Evolutionary conservation across 495 filamentous ascomycete species (phyloP).

Genomic region (Xylaria sp.): DNA sequence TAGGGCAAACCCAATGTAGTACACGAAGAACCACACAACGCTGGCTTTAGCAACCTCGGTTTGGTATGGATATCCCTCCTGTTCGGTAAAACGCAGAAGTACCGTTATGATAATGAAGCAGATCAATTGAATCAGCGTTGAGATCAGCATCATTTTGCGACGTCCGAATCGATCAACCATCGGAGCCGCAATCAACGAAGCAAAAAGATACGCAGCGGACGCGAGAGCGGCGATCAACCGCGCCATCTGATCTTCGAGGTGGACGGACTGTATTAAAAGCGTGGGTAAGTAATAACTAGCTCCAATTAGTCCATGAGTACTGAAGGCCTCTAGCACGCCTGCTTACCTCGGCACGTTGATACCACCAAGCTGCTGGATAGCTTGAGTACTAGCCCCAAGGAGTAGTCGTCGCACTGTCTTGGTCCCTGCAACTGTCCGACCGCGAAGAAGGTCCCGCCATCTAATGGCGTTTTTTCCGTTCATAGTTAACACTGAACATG

Average conservation of each 20-base stretch:
- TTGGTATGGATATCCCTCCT: slow-evolving; percentile 37
- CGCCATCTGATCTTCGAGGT: slow-evolving; percentile 42
- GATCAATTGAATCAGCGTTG: slow-evolving; percentile 57
- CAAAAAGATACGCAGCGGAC: slow-evolving; percentile 46
- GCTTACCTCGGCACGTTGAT: slow-evolving; percentile 36
- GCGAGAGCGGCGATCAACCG: slow-evolving; percentile 44
- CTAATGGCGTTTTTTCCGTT: slow-evolving; percentile 38
- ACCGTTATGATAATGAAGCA: slow-evolving; percentile 66
- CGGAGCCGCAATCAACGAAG: slow-evolving; percentile 57
- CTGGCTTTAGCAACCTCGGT: slow-evolving; percentile 49
- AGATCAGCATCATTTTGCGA: slow-evolving; percentile 65
- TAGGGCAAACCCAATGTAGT: slow-evolving; percentile 58
- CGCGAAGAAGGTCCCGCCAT: slow-evolving; percentile 37
- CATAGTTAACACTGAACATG: slow-evolving; percentile 38
- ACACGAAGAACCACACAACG: slow-evolving; percentile 63
- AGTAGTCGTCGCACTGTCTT: slow-evolving; percentile 46
- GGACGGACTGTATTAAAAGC: slow-evolving; percentile 51
- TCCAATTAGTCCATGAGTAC: not conserved
- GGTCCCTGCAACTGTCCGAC: slow-evolving; percentile 34
- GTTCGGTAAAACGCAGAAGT: slow-evolving; percentile 55
- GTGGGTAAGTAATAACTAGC: slow-evolving; percentile 51
- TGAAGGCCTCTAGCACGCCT: not conserved
- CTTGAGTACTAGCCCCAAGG: slow-evolving; percentile 46
- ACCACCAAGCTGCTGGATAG: slow-evolving; percentile 49
- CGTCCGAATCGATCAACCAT: slow-evolving; percentile 63